Percentiles rank a stretch among this genome's conserved stretches.
phyloP scores from a whole-genome alignment of 2,329 filamentous ascomycete genomes.

The Juglanconis sp. region DNA sequence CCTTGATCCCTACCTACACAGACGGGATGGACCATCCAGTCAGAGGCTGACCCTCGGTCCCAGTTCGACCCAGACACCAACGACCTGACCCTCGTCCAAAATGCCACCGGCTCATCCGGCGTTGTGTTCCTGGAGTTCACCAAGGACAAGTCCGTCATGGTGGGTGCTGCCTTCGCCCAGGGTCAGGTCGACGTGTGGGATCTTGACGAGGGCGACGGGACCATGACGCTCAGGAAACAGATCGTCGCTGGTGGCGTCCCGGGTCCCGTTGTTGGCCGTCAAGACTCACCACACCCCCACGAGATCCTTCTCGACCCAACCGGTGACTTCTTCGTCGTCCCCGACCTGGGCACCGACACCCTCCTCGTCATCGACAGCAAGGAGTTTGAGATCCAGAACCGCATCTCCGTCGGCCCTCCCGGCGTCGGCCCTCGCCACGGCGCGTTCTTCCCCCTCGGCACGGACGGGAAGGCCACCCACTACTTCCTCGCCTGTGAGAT shows the following conservation, averaged over 20 bases:
- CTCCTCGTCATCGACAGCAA: conserved; percentile 45
- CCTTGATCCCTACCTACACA: background rate
- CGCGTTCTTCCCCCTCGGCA: conserved; percentile 40
- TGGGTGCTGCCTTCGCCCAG: conserved; percentile 23
- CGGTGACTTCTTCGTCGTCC: conserved; percentile 46
- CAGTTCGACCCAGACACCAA: conserved; percentile 32
- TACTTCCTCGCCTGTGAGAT: conserved; percentile 48
- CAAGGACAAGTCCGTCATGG: conserved; percentile 39
- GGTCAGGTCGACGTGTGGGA: conserved; percentile 17
- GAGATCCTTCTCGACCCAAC: conserved; percentile 46
- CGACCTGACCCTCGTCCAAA: conserved; percentile 27
- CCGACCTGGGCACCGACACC: conserved; percentile 48
- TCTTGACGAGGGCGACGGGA: conserved; percentile 6
- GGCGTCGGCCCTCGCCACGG: conserved; percentile 51
- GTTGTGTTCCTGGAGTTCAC: conserved; percentile 48
- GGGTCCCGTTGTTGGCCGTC: conserved; percentile 22
- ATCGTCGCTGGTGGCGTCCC: conserved; percentile 23
- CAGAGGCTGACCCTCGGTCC: background rate
- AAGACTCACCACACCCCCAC: conserved; percentile 39
- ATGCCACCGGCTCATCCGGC: conserved; percentile 36
- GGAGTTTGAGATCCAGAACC: conserved; percentile 35
- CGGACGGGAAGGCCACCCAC: conserved; percentile 33
- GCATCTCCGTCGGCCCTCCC: conserved; percentile 30
- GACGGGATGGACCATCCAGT: background rate
- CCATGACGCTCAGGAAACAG: conserved; percentile 15